Evolutionary conservation across 257 asterid species (phyloP).

Genomic region (Rubia yunnanensis): DNA sequence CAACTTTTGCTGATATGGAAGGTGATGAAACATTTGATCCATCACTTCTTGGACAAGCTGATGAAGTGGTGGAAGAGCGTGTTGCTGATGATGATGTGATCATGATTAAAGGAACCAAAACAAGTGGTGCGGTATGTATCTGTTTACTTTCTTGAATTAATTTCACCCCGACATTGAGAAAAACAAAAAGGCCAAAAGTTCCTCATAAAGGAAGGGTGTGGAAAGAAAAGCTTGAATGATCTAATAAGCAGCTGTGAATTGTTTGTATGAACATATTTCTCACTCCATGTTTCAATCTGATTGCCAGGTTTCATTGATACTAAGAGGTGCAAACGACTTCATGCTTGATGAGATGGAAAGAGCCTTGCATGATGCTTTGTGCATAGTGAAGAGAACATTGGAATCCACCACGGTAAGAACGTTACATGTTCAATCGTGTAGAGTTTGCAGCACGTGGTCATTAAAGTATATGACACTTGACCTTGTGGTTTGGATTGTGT

Average conservation of each 20-base stretch:
- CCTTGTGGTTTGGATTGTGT: background rate
- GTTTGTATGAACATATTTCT: background rate
- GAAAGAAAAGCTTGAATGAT: background rate
- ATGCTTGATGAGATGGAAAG: too few relatives aligned
- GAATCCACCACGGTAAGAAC: slow-evolving; percentile 73
- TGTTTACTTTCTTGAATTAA: background rate
- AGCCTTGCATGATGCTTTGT: slow-evolving; percentile 84
- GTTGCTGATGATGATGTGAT: slow-evolving; percentile 89
- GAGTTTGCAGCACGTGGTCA: background rate
- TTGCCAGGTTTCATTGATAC: slow-evolving; percentile 68
- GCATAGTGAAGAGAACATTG: slow-evolving; percentile 85
- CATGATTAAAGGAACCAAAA: slow-evolving; percentile 84
- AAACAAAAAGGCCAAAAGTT: too few relatives aligned
- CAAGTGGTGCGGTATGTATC: slow-evolving; percentile 48
- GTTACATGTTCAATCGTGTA: background rate
- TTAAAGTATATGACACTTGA: too few relatives aligned
- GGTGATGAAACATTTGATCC: slow-evolving; percentile 93
- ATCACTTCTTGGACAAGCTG: slow-evolving; percentile 72
- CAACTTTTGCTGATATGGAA: slow-evolving; percentile 94
- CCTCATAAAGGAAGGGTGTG: too few relatives aligned
- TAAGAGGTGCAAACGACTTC: slow-evolving; percentile 91
- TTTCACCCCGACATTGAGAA: background rate
- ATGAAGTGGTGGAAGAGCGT: slow-evolving; percentile 90
- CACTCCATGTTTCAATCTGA: slow-evolving; percentile 5
- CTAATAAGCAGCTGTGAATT: background rate